Base-by-base conservation (phyloP, 1,139 yeast species). In the Suhomyces atakaporum region DNA sequence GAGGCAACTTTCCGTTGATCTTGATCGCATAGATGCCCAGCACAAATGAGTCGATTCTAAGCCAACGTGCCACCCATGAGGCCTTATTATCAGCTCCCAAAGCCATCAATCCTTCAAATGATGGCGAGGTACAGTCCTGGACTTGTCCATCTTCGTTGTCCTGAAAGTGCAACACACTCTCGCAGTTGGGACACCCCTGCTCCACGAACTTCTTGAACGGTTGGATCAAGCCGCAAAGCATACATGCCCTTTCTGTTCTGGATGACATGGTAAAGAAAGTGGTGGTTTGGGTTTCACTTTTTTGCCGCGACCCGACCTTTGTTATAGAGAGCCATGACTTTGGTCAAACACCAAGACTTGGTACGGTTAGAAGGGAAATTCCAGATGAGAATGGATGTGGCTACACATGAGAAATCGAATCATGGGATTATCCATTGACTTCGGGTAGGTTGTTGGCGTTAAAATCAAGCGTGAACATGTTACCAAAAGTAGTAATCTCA, bases 11-110 rank as follows among this genome's bases (percentile, higher is more conserved):
- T 23, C 99, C 99, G 51, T 82, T 85, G 6, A 92, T 92, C 55
- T 92, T 87, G 30, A 90, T 95, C 1, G 98, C 98, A 54, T 92
- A 87, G 50, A 92, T 62, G 0, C 98, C 99, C 1, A 95, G 85
- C 20, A 81, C 84, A 57, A 89, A 89, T 18, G 88, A 84, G 53
- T 88, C 96, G 18, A 92, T 84, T 62, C 97, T 80, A 41, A 92
- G 71, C 99, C 99, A 92, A 55, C 88, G 79, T 15, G 97, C 97
- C 21, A 89, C 97, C 99, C 99, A 92, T 2, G 97, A 88, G 27
- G 76, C 79, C 37, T 79, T 79, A 49, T 66, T 69, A 31, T 92
- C 90, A 42, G 84, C 89, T 36, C 95, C 89, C 46, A 89, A 74
- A 1, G 97, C 97, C 8, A 92, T 95, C 30, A 86, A 70, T 0